Percentiles rank a stretch among this genome's conserved stretches.
These are phyloP conservation scores for Perilla frutescens DNA, from an alignment of 257 asterid species.

Conservation along the genomic window DNA sequence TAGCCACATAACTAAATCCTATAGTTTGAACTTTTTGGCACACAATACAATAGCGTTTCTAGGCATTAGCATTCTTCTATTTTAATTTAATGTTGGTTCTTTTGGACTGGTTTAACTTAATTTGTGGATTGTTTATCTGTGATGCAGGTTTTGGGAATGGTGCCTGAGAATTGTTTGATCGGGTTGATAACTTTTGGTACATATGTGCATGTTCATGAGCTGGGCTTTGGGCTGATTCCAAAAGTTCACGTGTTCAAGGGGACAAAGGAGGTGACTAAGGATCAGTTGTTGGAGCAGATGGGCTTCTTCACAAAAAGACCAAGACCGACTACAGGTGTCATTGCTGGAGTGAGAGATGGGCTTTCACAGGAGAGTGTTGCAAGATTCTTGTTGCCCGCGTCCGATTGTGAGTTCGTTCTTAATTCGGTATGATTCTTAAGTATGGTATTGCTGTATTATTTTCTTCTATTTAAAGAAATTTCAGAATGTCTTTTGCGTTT, in stretches of 20 bases:
- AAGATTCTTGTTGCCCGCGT: slow-evolving; percentile 95
- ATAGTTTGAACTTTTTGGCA: slow-evolving; percentile 11
- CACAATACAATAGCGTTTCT: background rate
- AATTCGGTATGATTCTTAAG: slow-evolving; percentile 66
- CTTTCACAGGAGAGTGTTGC: slow-evolving; percentile 89
- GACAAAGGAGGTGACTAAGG: slow-evolving; percentile 86
- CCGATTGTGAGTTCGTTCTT: slow-evolving; percentile 94
- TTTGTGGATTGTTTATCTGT: slow-evolving; percentile 24
- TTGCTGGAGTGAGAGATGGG: slow-evolving; percentile 96
- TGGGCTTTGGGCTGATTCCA: slow-evolving; percentile 90
- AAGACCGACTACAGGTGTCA: slow-evolving; percentile 81
- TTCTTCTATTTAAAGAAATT: background rate
- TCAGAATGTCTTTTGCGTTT: slow-evolving; percentile 6
- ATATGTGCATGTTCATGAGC: slow-evolving; percentile 89
- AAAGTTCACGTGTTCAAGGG: slow-evolving; percentile 98
- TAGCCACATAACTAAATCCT: slow-evolving; percentile 3
- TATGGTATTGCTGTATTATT: slow-evolving; percentile 31
- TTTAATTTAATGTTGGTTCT: slow-evolving; percentile 12
- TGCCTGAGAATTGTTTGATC: slow-evolving; percentile 92
- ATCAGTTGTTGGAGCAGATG: slow-evolving; percentile 92
- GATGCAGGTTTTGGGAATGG: slow-evolving; percentile 81
- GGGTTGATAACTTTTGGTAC: slow-evolving; percentile 95
- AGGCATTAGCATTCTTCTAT: slow-evolving; percentile 4
- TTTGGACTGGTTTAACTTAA: slow-evolving; percentile 10
- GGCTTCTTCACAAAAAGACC: slow-evolving; percentile 88